Conservation (phyloP, 2,329 filamentous ascomycete species). For the Acephala macrosclerotiorum region DNA sequence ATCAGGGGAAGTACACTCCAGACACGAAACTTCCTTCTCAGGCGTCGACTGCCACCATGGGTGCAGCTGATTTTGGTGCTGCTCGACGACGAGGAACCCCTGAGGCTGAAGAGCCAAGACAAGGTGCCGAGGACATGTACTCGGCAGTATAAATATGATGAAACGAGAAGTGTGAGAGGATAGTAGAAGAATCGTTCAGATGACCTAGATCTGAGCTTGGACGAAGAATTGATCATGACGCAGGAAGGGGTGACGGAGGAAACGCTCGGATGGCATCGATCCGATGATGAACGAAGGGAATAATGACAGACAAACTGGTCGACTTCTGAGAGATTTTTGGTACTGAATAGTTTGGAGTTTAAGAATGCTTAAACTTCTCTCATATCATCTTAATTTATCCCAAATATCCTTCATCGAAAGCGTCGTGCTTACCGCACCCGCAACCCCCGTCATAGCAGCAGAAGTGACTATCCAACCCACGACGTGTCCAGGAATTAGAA, state of each 20-base stretch:
- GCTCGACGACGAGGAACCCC: constrained; percentile 15
- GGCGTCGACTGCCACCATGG: background rate
- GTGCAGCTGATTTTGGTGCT: constrained; percentile 18
- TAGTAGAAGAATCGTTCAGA: background rate
- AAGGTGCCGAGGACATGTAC: constrained; percentile 13
- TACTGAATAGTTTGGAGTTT: background rate
- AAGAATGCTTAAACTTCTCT: background rate
- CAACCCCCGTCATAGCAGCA: constrained; percentile 59
- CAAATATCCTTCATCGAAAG: constrained; percentile 68
- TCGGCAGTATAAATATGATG: background rate
- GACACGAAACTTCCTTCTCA: constrained; percentile 24
- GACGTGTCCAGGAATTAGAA: constrained; percentile 65
- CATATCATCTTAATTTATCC: constrained; percentile 51
- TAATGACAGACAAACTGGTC: background rate
- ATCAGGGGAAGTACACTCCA: constrained; percentile 17
- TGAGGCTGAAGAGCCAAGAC: constrained; percentile 20
- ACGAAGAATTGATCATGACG: background rate
- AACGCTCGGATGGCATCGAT: background rate
- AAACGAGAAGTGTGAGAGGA: background rate
- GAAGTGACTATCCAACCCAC: constrained; percentile 66
- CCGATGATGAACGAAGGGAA: background rate
- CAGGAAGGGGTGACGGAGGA: background rate
- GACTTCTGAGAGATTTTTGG: too few species aligned
- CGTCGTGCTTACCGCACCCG: constrained; percentile 68
- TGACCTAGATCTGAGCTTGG: background rate